These are phyloP conservation scores for Penicillium malachiteum DNA, from an alignment of 495 filamentous ascomycete species.

Conservation along the genomic window DNA sequence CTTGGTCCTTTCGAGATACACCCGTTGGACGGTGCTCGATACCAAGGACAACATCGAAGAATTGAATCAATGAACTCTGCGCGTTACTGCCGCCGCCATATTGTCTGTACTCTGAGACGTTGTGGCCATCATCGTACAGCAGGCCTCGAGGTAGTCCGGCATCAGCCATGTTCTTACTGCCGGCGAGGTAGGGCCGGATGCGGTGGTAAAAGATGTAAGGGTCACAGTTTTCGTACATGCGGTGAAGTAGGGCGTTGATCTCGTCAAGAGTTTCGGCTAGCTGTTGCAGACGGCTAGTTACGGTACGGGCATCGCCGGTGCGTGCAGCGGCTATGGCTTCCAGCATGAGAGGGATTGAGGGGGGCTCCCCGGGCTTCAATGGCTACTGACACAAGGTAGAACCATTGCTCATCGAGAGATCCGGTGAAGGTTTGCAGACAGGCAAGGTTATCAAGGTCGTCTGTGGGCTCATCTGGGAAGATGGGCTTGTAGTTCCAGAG, in stretches of 20 bases:
- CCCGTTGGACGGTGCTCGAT: constrained; percentile 92
- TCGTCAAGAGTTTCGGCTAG: constrained; percentile 90
- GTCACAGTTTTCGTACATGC: constrained; percentile 92
- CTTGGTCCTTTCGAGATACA: constrained; percentile 45
- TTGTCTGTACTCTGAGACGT: constrained; percentile 66
- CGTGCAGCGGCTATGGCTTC: constrained; percentile 82
- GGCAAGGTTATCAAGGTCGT: constrained; percentile 79
- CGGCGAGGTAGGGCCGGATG: constrained; percentile 91
- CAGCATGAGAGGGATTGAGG: constrained; percentile 86
- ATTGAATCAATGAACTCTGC: constrained; percentile 91
- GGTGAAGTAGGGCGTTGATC: constrained; percentile 67
- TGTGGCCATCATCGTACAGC: constrained; percentile 75
- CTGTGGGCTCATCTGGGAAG: constrained; percentile 74
- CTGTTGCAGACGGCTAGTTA: constrained; percentile 68
- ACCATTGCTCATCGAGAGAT: constrained; percentile 95
- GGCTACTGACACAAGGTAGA: constrained; percentile 91
- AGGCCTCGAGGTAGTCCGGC: constrained; percentile 87
- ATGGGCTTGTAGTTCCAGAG: constrained; percentile 97
- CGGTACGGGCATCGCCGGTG: constrained; percentile 61
- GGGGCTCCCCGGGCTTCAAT: constrained; percentile 91
- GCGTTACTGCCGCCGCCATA: constrained; percentile 92
- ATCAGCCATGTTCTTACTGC: constrained; percentile 94
- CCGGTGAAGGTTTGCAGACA: constrained; percentile 92
- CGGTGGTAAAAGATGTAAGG: constrained; percentile 91
- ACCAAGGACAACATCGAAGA: constrained; percentile 90